Evolutionary conservation across 495 filamentous ascomycete genomes (phyloP).

Genomic region (Aspergillus avenaceus): DNA sequence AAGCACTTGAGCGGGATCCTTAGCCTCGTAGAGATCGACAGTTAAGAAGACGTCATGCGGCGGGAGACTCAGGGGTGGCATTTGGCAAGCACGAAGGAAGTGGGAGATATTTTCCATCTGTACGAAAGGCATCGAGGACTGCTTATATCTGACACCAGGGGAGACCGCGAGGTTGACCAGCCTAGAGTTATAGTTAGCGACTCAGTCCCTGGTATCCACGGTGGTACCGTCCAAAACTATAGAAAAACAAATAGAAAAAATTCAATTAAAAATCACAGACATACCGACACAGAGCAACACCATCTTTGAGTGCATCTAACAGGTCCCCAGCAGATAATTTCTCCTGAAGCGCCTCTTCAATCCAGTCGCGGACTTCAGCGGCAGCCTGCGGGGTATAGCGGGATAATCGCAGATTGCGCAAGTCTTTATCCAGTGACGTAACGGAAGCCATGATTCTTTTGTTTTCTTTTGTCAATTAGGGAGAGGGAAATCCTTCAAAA

Average conservation of each 20-base stretch:
- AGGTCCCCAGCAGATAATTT: slow-evolving; percentile 69
- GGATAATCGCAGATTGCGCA: slow-evolving; percentile 86
- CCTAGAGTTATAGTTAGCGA: slow-evolving; percentile 38
- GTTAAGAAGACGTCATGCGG: slow-evolving; percentile 96
- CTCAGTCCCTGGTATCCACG: too few relatives aligned
- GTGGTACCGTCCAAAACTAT: too few relatives aligned
- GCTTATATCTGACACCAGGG: slow-evolving; percentile 74
- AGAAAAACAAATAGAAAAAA: too few relatives aligned
- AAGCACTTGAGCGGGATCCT: slow-evolving; percentile 94
- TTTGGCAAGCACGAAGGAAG: slow-evolving; percentile 84
- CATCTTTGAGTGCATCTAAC: slow-evolving; percentile 82
- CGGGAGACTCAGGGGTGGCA: slow-evolving; percentile 77
- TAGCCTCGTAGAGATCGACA: slow-evolving; percentile 92
- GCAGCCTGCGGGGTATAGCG: slow-evolving; percentile 93
- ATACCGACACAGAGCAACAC: slow-evolving; percentile 87
- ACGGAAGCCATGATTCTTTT: slow-evolving; percentile 80
- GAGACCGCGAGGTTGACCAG: slow-evolving; percentile 79
- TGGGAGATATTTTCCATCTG: slow-evolving; percentile 99
- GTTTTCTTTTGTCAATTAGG: background rate
- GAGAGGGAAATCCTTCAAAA: too few relatives aligned
- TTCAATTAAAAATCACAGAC: too few relatives aligned
- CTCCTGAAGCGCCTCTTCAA: slow-evolving; percentile 76
- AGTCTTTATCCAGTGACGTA: slow-evolving; percentile 87
- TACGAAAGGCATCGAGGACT: slow-evolving; percentile 91
- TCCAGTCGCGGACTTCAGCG: slow-evolving; percentile 81